Evolutionary conservation across 257 asterid species (phyloP), one percentile per base, ranked within the genome.

Genomic region (Plantago major): DNA sequence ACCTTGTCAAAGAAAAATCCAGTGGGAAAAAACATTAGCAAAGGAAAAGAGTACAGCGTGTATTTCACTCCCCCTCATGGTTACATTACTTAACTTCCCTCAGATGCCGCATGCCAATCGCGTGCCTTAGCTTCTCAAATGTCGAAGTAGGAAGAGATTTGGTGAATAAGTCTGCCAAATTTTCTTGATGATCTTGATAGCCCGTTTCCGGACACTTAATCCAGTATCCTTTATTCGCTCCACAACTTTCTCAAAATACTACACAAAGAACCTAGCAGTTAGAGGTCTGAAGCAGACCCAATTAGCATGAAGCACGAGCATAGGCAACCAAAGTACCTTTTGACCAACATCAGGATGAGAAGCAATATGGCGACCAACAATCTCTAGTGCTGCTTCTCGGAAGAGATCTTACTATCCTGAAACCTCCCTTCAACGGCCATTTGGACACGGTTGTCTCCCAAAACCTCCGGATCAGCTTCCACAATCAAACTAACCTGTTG

Each of bases 361-460:
- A 72, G 97, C 97, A 82, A 93, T 89, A 80, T 93, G 94, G 68
- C 95, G 87, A 60, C 99, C 99, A 74, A 93, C 99, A 79, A 93
- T 93, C 76, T 93, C 99, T 70, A 93, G 85, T 13, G 99, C 99
- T 65, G 99, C 97, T 83, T 93, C 99, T 82, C 99, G 83, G 40
- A 81, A 26, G 97, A 93, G 66, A 87, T 93, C 64, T 95, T 97
- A 58, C 94, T 80, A 82, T 93, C 99, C 67, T 96, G 87, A 74
- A 93, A 93, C 82, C 97, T 93, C 71, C 94, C 97, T 75, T 93
- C 99, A 68, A 93, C 99, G 49, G 99, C 97, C 22, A 82, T 62
- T 74, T 93, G 97, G 73, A 93, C 93, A 72, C 66, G 87, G 77
- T 79, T 78, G 79, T 93, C 92, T 55, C 97, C 88, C 82, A 93